These are phyloP conservation scores for Ogataea naganishii DNA, from an alignment of 805 yeast genomes.

Conservation along the genomic window DNA sequence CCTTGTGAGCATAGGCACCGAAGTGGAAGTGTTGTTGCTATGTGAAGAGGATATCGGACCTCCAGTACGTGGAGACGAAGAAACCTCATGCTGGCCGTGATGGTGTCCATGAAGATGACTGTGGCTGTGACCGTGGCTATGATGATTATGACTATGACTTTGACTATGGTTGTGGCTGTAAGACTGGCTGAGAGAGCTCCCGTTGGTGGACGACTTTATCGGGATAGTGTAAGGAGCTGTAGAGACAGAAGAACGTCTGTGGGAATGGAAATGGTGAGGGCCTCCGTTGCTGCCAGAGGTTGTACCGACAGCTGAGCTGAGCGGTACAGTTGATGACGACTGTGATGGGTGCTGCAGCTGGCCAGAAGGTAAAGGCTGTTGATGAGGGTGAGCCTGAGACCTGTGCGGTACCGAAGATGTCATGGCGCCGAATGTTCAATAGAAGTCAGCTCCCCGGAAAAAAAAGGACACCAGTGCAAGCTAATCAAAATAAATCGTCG, in stretches of 20 bases:
- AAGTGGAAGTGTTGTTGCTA: not conserved
- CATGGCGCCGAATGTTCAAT: no score
- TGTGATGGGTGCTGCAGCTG: no score
- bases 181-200: not conserved
- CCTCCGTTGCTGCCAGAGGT: constrained; percentile 3
- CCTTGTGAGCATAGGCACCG: constrained; percentile 41
- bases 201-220: constrained; percentile 7
- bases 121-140: constrained; percentile 4
- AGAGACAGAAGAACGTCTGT: constrained; percentile 27
- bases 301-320: constrained; percentile 1
- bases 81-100: constrained; percentile 3
- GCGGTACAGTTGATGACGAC: no score
- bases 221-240: constrained; percentile 31
- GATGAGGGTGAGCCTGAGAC: no score
- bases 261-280: constrained; percentile 12
- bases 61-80: constrained; percentile 13
- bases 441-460: no score
- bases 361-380: no score
- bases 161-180: not conserved
- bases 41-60: constrained; percentile 10
- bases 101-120: constrained; percentile 15
- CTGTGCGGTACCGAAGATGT: no score
- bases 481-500: no score
- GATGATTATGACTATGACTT: not conserved
- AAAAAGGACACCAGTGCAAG: no score